Evolutionary conservation across 768 basidiomycete genomes (phyloP).

Genomic region (Suillus subaureus): DNA sequence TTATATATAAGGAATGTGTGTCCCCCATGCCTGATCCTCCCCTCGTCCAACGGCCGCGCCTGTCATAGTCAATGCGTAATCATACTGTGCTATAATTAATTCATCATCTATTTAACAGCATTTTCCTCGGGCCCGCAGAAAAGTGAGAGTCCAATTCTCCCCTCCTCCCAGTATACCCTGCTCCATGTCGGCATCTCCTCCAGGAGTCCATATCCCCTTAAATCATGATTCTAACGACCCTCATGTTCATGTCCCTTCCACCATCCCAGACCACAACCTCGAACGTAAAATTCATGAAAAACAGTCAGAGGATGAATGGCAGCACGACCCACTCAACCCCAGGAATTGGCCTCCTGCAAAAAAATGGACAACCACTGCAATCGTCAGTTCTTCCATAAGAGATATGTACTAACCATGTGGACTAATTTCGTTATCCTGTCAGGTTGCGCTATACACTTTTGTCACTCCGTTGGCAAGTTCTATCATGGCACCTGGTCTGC

Average conservation of each 20-base stretch:
- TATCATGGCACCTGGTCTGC: background rate
- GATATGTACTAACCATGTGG: background rate
- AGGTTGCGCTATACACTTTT: background rate
- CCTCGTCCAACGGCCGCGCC: too few relatives aligned
- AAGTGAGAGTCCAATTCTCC: background rate
- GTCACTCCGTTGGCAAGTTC: background rate
- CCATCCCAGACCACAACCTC: background rate
- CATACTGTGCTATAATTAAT: too few relatives aligned
- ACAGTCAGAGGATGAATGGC: background rate
- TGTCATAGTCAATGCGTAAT: too few relatives aligned
- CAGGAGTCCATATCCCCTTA: background rate
- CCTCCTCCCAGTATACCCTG: background rate
- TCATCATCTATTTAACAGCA: background rate
- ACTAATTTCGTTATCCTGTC: background rate
- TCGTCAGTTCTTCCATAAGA: background rate
- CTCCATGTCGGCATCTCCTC: background rate
- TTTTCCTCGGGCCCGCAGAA: background rate
- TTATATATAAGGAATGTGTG: too few relatives aligned
- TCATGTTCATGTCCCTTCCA: background rate
- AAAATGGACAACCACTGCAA: background rate
- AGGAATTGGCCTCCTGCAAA: background rate
- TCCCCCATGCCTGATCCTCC: too few relatives aligned
- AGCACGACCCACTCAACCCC: background rate
- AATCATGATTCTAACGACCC: background rate
- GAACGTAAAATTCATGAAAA: background rate